Evolutionary conservation across 805 yeast species (phyloP), one percentile per base, ranked within the genome.

Genomic region (Zygosaccharomyces kombuchaensis): DNA sequence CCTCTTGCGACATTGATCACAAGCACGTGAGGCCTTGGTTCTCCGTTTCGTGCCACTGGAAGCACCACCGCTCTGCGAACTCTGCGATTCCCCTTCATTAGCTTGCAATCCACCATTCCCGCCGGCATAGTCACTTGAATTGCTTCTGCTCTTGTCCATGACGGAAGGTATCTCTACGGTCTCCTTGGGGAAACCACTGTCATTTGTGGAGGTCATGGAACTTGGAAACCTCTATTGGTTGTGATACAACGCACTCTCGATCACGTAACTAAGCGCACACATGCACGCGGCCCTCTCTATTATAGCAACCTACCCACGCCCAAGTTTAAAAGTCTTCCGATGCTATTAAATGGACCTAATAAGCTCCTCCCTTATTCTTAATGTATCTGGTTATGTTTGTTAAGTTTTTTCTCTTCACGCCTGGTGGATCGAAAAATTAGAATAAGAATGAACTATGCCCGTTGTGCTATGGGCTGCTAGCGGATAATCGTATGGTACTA

Each of bases 1-100:
- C 62, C 84, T 83, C 37, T 84, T 72, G 30, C 93, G 73, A 62
- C 93, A 85, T 44, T 82, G 81, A 60, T 85, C 95, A 60, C 95
- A 85, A 1, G 91, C 93, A 43, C 95, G 65, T 1, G 89, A 82
- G 0, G 84, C 88, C 60, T 85, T 85, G 7, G 84, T 74, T 46
- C 90, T 57, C 57, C 83, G 82, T 40, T 85, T 71, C 21, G 47
- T 30, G n/a, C 43, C 41, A 35, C 53, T 46, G 16, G 32, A 34
- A 16, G 27, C 43, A 32, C 41, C 25, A 42, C 17, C 35, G 8
- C 34, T 17, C 25, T 29, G 35, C 9, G 41, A 38, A 12, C 41
- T 19, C 14, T 38, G 41, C 21, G 41, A 14, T 17, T 38, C 41
- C 14, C 26, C 13, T 22, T 38, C 41, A 17, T 26, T 16, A 19